Evolutionary conservation across 2,329 filamentous ascomycete species (phyloP).

Genomic region (Fusarium caatingaense): DNA sequence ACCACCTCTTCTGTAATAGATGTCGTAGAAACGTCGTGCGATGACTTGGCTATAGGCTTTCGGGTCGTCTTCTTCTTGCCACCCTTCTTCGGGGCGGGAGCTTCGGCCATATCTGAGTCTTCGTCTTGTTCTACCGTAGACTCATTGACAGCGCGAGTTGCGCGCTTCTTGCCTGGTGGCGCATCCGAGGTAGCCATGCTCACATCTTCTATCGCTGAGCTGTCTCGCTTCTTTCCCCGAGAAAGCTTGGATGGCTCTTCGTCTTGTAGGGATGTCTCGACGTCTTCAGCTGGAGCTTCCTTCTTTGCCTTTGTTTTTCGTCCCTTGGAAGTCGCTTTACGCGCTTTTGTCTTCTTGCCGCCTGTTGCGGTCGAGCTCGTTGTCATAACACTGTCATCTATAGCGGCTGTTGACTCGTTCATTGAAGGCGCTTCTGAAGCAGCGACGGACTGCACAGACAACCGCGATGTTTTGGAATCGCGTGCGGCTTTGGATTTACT

Average conservation of each 20-base stretch:
- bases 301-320: constrained; percentile 59
- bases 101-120: constrained; percentile 57
- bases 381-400: constrained; percentile 70
- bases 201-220: constrained; percentile 67
- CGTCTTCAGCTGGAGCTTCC: constrained; percentile 63
- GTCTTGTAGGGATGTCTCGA: constrained; percentile 42
- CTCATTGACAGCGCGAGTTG: constrained; percentile 58
- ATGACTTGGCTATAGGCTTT: constrained; percentile 55
- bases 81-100: constrained; percentile 46
- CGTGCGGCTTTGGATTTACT: constrained; percentile 64
- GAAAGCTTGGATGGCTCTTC: constrained; percentile 51
- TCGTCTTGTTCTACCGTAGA: constrained; percentile 54
- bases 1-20: constrained; percentile 66
- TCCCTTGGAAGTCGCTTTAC: constrained; percentile 58
- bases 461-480: constrained; percentile 76
- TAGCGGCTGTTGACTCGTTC: constrained; percentile 60
- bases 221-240: constrained; percentile 72
- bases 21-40: constrained; percentile 56
- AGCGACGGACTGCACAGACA: constrained; percentile 68
- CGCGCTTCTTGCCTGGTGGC: constrained; percentile 69
- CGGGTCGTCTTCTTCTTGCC: constrained; percentile 54
- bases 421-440: constrained; percentile 63
- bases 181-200: constrained; percentile 56
- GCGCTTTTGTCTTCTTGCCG: constrained; percentile 67
- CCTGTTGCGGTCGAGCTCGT: constrained; percentile 68